Evolutionary conservation across 441 rosid species (phyloP), one percentile per base, ranked within the genome.

Genomic region (Bocquillonia castaneifolia): DNA sequence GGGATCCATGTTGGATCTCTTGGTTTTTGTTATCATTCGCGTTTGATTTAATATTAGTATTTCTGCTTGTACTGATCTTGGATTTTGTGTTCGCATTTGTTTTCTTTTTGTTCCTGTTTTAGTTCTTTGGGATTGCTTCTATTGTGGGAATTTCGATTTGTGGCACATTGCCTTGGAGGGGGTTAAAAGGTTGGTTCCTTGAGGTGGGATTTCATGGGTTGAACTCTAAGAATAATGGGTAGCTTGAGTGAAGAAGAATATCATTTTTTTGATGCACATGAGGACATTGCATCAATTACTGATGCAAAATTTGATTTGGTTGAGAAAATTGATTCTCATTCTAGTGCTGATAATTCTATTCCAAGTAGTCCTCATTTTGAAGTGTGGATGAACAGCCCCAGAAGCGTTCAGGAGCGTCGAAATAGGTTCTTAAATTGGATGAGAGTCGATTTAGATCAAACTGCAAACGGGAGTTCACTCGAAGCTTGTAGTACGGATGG

Each of bases 1-100:
- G 95, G 96, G 91, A 93, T 88, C 93, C 79, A 80, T 83, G 89
- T 81, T 83, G 84, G 91, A 84, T 92, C 82, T 81, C 76, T 81
- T 75, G 85, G 80, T 78, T 83, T 82, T 57, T 69, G 66, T 70
- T 56, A 22, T 65, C 59, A 48, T 57, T 74, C 45, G 70, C 29
- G 73, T 29, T 65, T 70, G 71, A 31, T 77, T 77, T 68, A 67
- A 59, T 69, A 51, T 68, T 42, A 52, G 45, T 79, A 40, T 54
- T 58, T 60, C 62, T 67, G 74, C n/a, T 63, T 62, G 65, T 67
- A 76, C 79, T 86, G 82, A 82, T 89, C 79, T 86, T 81, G 87
- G 77, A 68, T 79, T 77, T 66, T 82, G 84, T 83, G 86, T 71
- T 76, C 74, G 50, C 42, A 9, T 78, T 17, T 58, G 28, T 45